Evolutionary conservation across 140 eudicot genomes (phyloP).

Genomic region (Stevia rebaudiana): DNA sequence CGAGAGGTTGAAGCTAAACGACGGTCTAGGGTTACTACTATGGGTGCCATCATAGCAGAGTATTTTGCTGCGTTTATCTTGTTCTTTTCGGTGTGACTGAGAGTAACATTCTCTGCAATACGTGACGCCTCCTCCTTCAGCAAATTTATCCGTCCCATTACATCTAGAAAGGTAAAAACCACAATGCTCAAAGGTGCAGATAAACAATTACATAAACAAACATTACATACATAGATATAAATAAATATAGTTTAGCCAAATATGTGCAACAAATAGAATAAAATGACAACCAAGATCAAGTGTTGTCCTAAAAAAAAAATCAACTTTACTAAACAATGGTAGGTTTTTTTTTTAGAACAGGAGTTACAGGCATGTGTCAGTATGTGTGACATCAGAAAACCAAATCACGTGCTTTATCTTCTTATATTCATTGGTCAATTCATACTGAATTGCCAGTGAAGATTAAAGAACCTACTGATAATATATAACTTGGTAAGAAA

Average conservation of each 20-base stretch:
- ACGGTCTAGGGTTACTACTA: constrained; percentile 91
- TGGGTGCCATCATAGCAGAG: constrained; percentile 99
- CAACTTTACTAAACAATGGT: background rate
- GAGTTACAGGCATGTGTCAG: background rate
- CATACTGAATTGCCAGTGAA: background rate
- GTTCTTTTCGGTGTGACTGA: constrained; percentile 75
- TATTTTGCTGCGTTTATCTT: constrained; percentile 89
- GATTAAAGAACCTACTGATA: background rate
- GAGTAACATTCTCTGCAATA: constrained; percentile 70
- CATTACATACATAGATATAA: background rate
- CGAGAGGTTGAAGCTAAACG: constrained; percentile 87
- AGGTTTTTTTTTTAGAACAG: background rate
- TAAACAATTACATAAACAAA: constrained; percentile 1
- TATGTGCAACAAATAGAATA: background rate
- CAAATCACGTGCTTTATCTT: background rate
- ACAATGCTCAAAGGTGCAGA: background rate
- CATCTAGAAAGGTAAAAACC: constrained; percentile 44
- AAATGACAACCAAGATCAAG: constrained; percentile 6
- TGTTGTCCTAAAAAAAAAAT: background rate
- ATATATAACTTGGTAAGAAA: background rate
- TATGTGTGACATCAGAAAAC: background rate
- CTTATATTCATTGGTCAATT: background rate
- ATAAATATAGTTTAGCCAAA: background rate
- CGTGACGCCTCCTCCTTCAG: constrained; percentile 96
- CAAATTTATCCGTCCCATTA: constrained; percentile 75